Percentiles rank a stretch among this genome's conserved stretches.
phyloP scores from a whole-genome alignment of 225 moss, liverwort and hornwort species.

The Lunularia cruciata region DNA sequence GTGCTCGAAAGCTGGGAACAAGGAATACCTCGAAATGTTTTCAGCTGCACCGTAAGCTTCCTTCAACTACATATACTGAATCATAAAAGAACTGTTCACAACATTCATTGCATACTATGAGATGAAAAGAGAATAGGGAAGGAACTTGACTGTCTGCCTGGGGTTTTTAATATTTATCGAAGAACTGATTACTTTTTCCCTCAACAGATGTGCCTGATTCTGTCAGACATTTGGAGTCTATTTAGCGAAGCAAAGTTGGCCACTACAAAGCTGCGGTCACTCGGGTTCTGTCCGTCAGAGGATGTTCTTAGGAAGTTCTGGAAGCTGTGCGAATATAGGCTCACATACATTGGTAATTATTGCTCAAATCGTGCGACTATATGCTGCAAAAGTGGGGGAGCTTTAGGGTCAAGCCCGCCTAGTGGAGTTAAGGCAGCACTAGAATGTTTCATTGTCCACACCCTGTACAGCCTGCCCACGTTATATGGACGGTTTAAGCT shows the following conservation, averaged over 20 bases:
- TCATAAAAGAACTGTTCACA: no score
- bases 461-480: no score
- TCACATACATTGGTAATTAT: constrained; percentile 54
- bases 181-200: constrained; percentile 5
- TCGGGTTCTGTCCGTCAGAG: constrained; percentile 74
- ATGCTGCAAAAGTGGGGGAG: no score
- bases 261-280: constrained; percentile 62
- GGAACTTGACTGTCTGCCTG: no score
- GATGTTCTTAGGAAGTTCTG: constrained; percentile 73
- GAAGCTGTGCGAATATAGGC: constrained; percentile 82
- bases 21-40: constrained; percentile 49
- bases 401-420: no score
- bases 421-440: no score
- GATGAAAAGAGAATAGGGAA: no score
- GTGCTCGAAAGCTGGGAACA: constrained; percentile 74
- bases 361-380: no score
- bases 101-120: no score
- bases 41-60: constrained; percentile 83
- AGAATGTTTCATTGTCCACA: no score
- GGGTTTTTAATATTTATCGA: neutral
- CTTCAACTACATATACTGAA: constrained; percentile 1
- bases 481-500: no score
- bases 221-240: constrained; percentile 89
- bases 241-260: constrained; percentile 79
- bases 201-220: constrained; percentile 71